These are phyloP conservation scores for Vicia sativa DNA, from an alignment of 306 rosid species.

Conservation along the genomic window DNA sequence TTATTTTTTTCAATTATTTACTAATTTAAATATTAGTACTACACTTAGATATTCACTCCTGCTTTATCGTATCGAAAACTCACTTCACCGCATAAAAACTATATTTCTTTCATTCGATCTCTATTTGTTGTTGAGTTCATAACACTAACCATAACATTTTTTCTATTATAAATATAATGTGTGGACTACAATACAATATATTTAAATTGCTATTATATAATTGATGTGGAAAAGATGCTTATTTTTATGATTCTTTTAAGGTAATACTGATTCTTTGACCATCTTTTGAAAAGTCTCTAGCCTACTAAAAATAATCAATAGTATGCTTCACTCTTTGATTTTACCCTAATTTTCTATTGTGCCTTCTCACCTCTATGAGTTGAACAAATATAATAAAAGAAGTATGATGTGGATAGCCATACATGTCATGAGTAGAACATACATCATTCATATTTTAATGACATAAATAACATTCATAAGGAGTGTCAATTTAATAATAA, in stretches of 20 bases:
- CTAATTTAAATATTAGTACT: too few species aligned
- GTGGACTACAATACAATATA: too few species aligned
- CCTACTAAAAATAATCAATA: neutral
- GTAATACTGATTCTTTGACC: conserved; percentile 19
- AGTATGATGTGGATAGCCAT: conserved; percentile 35
- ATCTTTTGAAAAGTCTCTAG: conserved; percentile 14
- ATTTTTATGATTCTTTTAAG: neutral
- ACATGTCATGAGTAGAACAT: conserved; percentile 5
- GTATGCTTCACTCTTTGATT: neutral
- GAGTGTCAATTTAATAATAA: too few species aligned
- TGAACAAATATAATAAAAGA: conserved; percentile 5
- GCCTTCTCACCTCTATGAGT: neutral
- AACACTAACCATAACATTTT: too few species aligned
- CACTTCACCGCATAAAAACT: too few species aligned
- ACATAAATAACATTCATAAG: neutral
- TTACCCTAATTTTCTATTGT: conserved; percentile 5
- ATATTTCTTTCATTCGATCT: too few species aligned
- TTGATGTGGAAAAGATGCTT: neutral
- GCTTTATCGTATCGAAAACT: too few species aligned
- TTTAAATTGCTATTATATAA: neutral
- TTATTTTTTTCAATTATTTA: too few species aligned
- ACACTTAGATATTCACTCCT: too few species aligned
- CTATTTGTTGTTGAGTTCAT: too few species aligned
- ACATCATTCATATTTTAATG: conserved; percentile 23
- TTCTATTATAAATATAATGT: too few species aligned